phyloP scores from a whole-genome alignment of 1,284 basidiomycete genomes.

The Inonotus hispidus region DNA sequence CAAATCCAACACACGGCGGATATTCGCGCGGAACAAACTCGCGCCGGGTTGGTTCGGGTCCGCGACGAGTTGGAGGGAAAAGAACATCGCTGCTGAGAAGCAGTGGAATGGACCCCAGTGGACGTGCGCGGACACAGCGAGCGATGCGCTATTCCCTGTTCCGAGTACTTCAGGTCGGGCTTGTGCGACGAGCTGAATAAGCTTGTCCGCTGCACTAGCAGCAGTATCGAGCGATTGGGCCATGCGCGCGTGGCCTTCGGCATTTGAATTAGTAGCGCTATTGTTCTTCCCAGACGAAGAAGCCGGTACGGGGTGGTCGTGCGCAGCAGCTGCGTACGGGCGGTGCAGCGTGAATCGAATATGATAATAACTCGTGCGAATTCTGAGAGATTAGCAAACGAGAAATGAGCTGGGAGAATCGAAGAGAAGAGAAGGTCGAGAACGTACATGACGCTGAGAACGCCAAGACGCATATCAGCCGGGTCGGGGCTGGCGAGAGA shows the following conservation, averaged over 20 bases:
- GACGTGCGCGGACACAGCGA: conserved; percentile 73
- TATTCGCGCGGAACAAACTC: conserved; percentile 63
- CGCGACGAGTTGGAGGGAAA: conserved; percentile 75
- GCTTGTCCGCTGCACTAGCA: conserved; percentile 64
- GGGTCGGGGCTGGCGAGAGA: conserved; percentile 56
- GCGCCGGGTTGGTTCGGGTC: conserved; percentile 73
- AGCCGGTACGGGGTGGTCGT: conserved; percentile 16
- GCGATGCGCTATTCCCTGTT: conserved; percentile 39
- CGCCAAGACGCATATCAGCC: conserved; percentile 48
- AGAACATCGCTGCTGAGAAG: conserved; percentile 82
- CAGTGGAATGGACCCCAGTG: conserved; percentile 77
- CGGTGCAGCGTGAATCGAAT: conserved; percentile 78
- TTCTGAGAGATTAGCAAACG: conserved; percentile 21
- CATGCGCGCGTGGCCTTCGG: conserved; percentile 41
- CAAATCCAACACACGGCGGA: conserved; percentile 58
- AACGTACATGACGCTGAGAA: conserved; percentile 59
- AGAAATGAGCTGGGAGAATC: neutral
- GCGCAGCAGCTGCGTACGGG: conserved; percentile 53
- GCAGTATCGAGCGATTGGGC: conserved; percentile 61
- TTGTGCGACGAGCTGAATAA: conserved; percentile 68
- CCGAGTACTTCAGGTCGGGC: conserved; percentile 66
- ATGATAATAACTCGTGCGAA: conserved; percentile 69
- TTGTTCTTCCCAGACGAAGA: neutral
- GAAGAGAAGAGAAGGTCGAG: neutral
- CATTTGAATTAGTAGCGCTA: conserved; percentile 12